phyloP scores from a whole-genome alignment of 495 filamentous ascomycete species.

The Sordaria brevicollis region DNA sequence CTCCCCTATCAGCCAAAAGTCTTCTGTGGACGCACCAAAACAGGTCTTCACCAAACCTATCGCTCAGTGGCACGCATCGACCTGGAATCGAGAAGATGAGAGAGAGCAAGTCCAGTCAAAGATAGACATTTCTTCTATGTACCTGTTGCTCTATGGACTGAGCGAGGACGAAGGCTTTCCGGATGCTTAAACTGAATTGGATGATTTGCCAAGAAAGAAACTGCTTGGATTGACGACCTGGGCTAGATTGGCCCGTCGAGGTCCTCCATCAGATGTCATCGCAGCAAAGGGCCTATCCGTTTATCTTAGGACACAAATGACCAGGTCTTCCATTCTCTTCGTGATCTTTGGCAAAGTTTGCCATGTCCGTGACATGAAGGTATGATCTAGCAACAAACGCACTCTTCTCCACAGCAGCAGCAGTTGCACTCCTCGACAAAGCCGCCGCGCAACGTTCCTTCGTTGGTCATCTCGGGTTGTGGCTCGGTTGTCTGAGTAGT shows the following conservation, averaged over 20 bases:
- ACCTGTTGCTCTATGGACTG: background rate
- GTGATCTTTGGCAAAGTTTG: too few relatives aligned
- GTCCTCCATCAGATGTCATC: background rate
- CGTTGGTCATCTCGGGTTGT: conserved; percentile 17
- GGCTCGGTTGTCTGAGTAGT: conserved; percentile 9
- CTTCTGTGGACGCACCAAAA: too few relatives aligned
- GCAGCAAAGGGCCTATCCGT: background rate
- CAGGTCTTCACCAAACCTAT: too few relatives aligned
- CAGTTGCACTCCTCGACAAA: conserved; percentile 21
- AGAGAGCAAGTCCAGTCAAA: background rate
- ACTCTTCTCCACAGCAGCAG: conserved; percentile 18
- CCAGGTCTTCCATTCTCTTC: background rate
- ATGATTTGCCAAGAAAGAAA: background rate
- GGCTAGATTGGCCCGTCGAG: background rate
- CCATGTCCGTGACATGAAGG: too few relatives aligned
- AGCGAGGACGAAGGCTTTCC: too few relatives aligned
- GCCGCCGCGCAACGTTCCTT: conserved; percentile 14
- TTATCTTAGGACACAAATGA: too few relatives aligned
- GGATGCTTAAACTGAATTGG: too few relatives aligned
- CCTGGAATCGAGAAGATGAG: background rate
- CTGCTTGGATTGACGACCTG: background rate
- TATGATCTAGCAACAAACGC: conserved; percentile 18
- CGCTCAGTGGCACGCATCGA: background rate
- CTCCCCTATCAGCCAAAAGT: conserved; percentile 3
- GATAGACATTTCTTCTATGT: background rate